Evolutionary conservation across 2,329 filamentous ascomycete genomes (phyloP), one percentile per base, ranked within the genome.

Genomic region (Dryadomyces quercus-mongolicae): DNA sequence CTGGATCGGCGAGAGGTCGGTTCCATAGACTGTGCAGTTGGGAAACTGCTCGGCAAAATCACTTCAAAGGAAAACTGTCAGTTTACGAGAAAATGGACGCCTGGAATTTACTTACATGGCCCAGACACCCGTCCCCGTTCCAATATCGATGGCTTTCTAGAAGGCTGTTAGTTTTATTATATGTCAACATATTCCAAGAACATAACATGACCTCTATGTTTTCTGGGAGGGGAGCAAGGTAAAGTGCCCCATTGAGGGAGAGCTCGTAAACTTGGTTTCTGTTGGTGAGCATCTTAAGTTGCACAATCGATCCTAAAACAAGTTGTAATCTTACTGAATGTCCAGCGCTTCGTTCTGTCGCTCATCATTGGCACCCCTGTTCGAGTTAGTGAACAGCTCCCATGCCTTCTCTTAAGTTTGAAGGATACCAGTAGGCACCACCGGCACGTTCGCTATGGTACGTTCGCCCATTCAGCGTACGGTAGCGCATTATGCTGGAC

Each of bases 1-100:
- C 58, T 81, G 77, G 12, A 79, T 78, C 0, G 77, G 76, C 8
- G 75, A 78, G 15, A 81, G 67, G 60, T 81, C 77, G n/a, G 75
- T 77, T 21, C 78, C 77, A 48, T 71, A 72, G 16, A 65, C 78
- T 68, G 62, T 68, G 58, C 62, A 69, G 58, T 67, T 62, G 38
- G 74, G 74, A 42, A 72, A 71, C 5, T 69, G 58, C 51, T 75
- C 63, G 58, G 69, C 64, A 54, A 69, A 66, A 58, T 80, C 78
- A 16, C 36, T 40, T n/a, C n/a, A n/a, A n/a, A n/a, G n/a, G n/a
- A 16, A 40, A 40, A 40, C 3, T 4, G 3, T 13, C 15, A 40
- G 36, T 4, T 42, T 42, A 8, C 25, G 25, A n/a, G n/a, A n/a
- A n/a, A n/a, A n/a, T n/a, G n/a, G n/a, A n/a, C n/a, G n/a, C n/a